Evolutionary conservation across 306 rosid genomes (phyloP).

Genomic region (Leucaena leucocephala): DNA sequence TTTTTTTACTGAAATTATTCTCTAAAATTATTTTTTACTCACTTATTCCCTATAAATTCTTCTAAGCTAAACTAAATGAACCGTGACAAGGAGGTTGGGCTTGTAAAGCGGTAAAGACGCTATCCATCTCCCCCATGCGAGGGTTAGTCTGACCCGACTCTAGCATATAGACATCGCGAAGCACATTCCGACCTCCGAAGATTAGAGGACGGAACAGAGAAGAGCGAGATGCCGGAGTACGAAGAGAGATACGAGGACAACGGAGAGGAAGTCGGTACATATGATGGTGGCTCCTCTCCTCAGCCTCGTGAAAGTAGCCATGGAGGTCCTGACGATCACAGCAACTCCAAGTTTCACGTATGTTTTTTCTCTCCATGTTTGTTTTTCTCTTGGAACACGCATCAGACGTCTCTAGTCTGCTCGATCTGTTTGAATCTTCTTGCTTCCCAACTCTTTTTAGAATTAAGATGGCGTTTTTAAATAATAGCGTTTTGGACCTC

Average conservation of each 20-base stretch:
- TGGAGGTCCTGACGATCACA: slow-evolving; percentile 49
- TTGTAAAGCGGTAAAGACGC: neutral
- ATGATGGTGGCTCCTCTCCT: slow-evolving; percentile 67
- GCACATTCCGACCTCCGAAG: neutral
- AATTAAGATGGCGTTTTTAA: neutral
- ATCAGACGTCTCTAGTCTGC: neutral
- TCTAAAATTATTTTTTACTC: too few relatives aligned
- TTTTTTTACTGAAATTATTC: too few relatives aligned
- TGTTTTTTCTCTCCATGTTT: neutral
- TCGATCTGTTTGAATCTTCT: neutral
- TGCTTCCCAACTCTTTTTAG: neutral
- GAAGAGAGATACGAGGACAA: slow-evolving; percentile 76
- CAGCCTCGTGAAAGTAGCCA: slow-evolving; percentile 52
- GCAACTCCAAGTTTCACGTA: slow-evolving; percentile 80
- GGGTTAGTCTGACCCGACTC: neutral
- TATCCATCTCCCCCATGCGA: neutral
- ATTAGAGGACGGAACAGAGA: neutral
- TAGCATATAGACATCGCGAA: neutral
- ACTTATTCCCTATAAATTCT: too few relatives aligned
- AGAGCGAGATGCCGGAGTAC: slow-evolving; percentile 71
- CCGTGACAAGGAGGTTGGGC: neutral
- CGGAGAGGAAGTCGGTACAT: slow-evolving; percentile 59
- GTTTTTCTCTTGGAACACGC: neutral
- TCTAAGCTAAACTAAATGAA: too few relatives aligned
- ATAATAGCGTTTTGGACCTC: neutral